Percentiles rank a stretch among this genome's conserved stretches.
These are phyloP conservation scores for Skeletonema potamos DNA, from an alignment of 108 stramenopile genomes.

Conservation along the genomic window DNA sequence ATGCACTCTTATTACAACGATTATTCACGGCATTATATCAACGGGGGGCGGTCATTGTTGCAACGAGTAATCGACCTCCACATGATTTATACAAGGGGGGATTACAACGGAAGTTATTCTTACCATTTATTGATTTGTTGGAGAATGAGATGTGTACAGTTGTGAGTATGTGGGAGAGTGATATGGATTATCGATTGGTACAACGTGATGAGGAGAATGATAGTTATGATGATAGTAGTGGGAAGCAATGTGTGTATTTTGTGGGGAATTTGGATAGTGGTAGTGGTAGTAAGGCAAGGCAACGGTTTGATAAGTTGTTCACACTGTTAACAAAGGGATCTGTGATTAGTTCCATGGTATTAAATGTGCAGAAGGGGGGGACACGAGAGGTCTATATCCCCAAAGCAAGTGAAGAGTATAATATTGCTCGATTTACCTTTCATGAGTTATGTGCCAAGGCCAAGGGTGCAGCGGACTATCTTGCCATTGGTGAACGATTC, in stretches of 20 bases:
- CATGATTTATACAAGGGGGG: constrained; percentile 92
- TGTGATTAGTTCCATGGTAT: constrained; percentile 38
- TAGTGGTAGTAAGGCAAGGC: not conserved
- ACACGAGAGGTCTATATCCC: constrained; percentile 67
- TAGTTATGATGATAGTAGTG: constrained; percentile 10
- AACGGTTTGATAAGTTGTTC: constrained; percentile 47
- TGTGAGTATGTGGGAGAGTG: constrained; percentile 76
- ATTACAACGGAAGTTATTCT: constrained; percentile 93
- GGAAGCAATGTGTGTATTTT: constrained; percentile 41
- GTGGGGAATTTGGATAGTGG: constrained; percentile 6
- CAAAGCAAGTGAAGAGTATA: constrained; percentile 46
- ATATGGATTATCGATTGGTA: constrained; percentile 83
- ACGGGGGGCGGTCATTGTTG: constrained; percentile 79
- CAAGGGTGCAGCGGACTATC: constrained; percentile 90
- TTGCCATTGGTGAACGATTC: constrained; percentile 86
- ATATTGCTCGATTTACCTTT: constrained; percentile 77
- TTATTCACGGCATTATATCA: constrained; percentile 75
- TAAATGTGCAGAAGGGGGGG: constrained; percentile 71
- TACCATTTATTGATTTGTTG: constrained; percentile 93
- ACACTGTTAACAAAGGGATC: constrained; percentile 39
- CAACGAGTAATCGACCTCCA: constrained; percentile 94
- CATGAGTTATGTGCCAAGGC: constrained; percentile 88
- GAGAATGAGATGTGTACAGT: constrained; percentile 63
- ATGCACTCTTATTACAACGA: constrained; percentile 76
- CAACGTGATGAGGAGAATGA: constrained; percentile 21